Percentiles rank a stretch among this genome's conserved stretches.
Conservation (phyloP, 2,329 filamentous ascomycete genomes). For the Furcasterigmium furcatum region DNA sequence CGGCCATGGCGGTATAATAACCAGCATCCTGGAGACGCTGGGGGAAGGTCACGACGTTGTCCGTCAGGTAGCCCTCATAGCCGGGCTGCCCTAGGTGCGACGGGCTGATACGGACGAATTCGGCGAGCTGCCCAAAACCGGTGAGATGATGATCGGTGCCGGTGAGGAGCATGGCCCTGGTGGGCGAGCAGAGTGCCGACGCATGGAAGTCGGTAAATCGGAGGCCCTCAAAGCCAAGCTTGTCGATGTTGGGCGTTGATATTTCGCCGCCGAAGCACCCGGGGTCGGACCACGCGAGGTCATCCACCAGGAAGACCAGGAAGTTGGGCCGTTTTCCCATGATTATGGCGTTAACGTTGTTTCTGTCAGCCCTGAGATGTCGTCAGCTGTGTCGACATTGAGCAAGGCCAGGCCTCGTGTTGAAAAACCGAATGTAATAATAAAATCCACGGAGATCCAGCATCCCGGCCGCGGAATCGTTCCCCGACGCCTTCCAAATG, state of each 20-base stretch:
- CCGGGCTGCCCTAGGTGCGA: constrained; percentile 16
- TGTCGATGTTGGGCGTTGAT: constrained; percentile 26
- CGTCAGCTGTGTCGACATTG: too few relatives aligned
- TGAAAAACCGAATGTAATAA: too few relatives aligned
- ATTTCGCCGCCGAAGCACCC: constrained; percentile 28
- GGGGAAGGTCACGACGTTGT: constrained; percentile 20
- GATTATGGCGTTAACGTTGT: neutral
- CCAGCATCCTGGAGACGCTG: constrained; percentile 24
- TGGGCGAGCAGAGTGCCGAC: constrained; percentile 56
- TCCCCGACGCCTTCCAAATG: too few relatives aligned
- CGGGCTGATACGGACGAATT: constrained; percentile 20
- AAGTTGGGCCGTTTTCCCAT: constrained; percentile 23
- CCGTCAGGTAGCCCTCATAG: constrained; percentile 27
- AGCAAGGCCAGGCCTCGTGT: too few relatives aligned
- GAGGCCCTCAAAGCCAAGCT: constrained; percentile 41
- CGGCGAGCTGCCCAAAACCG: constrained; percentile 51
- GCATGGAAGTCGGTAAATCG: constrained; percentile 57
- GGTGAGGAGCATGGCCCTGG: constrained; percentile 56
- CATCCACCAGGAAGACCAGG: constrained; percentile 28
- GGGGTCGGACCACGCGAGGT: constrained; percentile 27
- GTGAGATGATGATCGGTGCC: constrained; percentile 55
- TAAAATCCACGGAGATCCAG: too few relatives aligned
- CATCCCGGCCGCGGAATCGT: too few relatives aligned
- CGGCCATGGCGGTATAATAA: constrained; percentile 24
- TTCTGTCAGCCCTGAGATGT: too few relatives aligned